Percentiles rank a stretch among this genome's conserved stretches.
Evolutionary conservation across 306 rosid species (phyloP).

Genomic region (Betula pendula): DNA sequence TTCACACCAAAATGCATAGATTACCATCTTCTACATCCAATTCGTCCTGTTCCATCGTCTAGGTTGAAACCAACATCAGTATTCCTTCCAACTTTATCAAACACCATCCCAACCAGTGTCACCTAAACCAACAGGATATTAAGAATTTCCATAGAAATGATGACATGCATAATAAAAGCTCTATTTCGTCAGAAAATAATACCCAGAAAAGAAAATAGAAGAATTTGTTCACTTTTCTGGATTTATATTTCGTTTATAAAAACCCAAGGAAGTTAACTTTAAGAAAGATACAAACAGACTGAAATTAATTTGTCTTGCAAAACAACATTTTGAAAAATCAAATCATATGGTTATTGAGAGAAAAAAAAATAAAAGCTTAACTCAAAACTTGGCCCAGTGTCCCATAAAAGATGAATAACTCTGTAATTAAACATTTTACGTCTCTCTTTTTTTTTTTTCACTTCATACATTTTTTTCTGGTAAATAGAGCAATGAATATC

Average conservation of each 20-base stretch:
- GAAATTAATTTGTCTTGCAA: neutral
- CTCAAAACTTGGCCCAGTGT: neutral
- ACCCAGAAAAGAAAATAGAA: neutral
- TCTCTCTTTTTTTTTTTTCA: neutral
- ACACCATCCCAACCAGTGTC: slow-evolving; percentile 62
- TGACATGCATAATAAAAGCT: neutral
- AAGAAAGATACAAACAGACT: neutral
- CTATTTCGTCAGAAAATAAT: neutral
- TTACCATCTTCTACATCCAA: slow-evolving; percentile 89
- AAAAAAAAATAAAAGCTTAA: neutral
- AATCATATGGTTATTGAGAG: neutral
- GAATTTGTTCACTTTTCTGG: neutral
- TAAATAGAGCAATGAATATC: neutral
- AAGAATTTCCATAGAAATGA: slow-evolving; percentile 4
- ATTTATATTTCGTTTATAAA: neutral
- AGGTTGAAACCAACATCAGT: slow-evolving; percentile 64
- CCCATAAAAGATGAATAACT: neutral
- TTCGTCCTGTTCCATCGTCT: slow-evolving; percentile 91
- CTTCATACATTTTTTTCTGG: neutral
- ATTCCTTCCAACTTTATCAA: slow-evolving; percentile 69
- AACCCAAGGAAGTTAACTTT: neutral
- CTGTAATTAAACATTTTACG: neutral
- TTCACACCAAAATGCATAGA: slow-evolving; percentile 1
- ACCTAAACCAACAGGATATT: slow-evolving; percentile 34
- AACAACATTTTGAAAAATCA: neutral